These are phyloP conservation scores for Rosa multiflora DNA, from an alignment of 306 rosid species.

Conservation along the genomic window DNA sequence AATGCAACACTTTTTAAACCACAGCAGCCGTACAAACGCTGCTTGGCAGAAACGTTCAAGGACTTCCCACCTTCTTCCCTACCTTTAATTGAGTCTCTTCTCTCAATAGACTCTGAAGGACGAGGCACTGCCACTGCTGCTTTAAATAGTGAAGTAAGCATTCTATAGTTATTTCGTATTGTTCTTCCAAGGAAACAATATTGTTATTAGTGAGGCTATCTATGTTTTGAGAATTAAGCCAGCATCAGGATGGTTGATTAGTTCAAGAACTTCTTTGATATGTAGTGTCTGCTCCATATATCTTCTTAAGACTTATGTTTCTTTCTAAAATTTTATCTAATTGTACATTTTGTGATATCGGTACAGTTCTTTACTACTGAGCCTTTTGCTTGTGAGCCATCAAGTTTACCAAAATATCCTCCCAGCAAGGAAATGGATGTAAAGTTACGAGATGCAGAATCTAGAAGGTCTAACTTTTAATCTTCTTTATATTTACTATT, in stretches of 20 bases:
- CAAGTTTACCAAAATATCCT: slow-evolving; percentile 90
- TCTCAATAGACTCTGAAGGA: slow-evolving; percentile 67
- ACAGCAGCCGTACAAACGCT: slow-evolving; percentile 74
- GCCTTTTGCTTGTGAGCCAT: slow-evolving; percentile 89
- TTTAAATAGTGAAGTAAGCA: slow-evolving; percentile 77
- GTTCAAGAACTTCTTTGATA: neutral
- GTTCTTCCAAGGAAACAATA: neutral
- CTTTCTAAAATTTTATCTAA: neutral
- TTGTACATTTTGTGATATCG: slow-evolving; percentile 29
- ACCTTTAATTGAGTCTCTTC: slow-evolving; percentile 74
- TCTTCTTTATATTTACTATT: slow-evolving; percentile 24
- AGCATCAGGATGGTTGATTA: slow-evolving; percentile 7
- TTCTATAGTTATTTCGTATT: slow-evolving; percentile 11
- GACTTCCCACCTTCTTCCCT: slow-evolving; percentile 74
- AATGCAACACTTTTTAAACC: slow-evolving; percentile 94
- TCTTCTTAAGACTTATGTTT: neutral
- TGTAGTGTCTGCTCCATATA: neutral
- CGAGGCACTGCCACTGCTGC: slow-evolving; percentile 73
- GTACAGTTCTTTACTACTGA: slow-evolving; percentile 76
- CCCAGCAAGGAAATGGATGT: slow-evolving; percentile 97
- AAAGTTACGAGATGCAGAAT: slow-evolving; percentile 92
- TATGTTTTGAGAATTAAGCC: neutral
- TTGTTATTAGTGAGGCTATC: neutral
- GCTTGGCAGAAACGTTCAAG: slow-evolving; percentile 57
- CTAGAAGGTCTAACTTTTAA: slow-evolving; percentile 62